Evolutionary conservation across 352 stramenopile genomes (phyloP).

Genomic region (Phytopythium boreale): DNA sequence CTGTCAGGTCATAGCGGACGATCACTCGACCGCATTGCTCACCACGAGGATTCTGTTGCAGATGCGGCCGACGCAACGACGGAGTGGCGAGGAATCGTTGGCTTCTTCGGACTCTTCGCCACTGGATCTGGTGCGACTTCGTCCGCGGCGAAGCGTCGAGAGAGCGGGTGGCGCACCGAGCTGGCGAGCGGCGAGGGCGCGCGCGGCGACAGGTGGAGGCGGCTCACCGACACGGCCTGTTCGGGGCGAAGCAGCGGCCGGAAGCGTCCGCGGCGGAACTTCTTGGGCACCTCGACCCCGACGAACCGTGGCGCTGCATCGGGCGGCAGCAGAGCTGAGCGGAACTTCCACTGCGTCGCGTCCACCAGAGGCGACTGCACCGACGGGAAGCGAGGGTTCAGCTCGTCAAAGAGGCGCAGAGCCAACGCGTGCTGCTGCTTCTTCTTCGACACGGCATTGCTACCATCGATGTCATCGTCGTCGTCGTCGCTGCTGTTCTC

Average conservation of each 20-base stretch:
- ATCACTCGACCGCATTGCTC: not conserved
- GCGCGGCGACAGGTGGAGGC: constrained; percentile 34
- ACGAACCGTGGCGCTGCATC: constrained; percentile 52
- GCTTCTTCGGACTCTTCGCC: constrained; percentile 12
- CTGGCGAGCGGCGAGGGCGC: constrained; percentile 14
- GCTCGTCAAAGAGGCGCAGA: constrained; percentile 34
- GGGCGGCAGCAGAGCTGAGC: constrained; percentile 40
- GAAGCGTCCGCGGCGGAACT: constrained; percentile 54
- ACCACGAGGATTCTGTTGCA: not conserved
- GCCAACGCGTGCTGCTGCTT: not conserved
- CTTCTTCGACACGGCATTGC: not conserved
- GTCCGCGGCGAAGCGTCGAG: constrained; percentile 16
- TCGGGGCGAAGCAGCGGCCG: constrained; percentile 37
- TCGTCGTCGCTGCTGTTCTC: not conserved
- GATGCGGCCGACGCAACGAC: not conserved
- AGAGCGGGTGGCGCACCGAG: constrained; percentile 14
- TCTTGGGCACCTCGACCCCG: constrained; percentile 46
- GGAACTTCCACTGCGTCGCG: constrained; percentile 53
- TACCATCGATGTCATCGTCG: not conserved
- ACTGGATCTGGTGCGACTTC: not conserved
- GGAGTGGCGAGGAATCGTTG: not conserved
- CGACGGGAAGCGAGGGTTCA: constrained; percentile 65
- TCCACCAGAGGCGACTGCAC: constrained; percentile 36
- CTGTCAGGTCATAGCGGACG: not conserved
- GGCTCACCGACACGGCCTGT: constrained; percentile 49